phyloP scores from a whole-genome alignment of 495 filamentous ascomycete genomes.

The Penicillium bialowiezense region DNA sequence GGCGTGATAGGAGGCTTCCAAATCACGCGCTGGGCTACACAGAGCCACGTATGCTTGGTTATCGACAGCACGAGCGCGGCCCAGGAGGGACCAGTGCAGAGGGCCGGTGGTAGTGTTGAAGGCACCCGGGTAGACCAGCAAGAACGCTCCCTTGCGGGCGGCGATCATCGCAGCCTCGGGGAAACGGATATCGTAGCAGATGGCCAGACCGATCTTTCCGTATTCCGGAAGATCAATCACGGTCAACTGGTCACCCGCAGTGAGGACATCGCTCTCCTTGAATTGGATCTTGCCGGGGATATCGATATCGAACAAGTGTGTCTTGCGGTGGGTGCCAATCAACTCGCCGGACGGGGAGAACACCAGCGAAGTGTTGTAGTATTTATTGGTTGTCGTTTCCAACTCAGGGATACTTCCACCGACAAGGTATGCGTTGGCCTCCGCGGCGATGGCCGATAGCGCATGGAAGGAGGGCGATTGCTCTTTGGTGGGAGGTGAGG shows the following conservation, averaged over 20 bases:
- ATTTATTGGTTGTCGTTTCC: constrained; percentile 59
- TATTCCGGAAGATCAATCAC: constrained; percentile 82
- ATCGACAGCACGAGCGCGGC: constrained; percentile 81
- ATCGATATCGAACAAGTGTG: constrained; percentile 98
- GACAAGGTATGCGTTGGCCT: constrained; percentile 74
- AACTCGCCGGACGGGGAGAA: constrained; percentile 75
- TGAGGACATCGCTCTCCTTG: constrained; percentile 83
- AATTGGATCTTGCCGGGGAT: constrained; percentile 95
- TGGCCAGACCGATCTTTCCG: constrained; percentile 78
- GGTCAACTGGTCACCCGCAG: constrained; percentile 76
- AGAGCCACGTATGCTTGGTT: constrained; percentile 94
- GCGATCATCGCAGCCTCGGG: constrained; percentile 91
- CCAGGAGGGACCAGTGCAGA: constrained; percentile 85
- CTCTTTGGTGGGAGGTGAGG: constrained; percentile 66
- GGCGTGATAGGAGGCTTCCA: constrained; percentile 75
- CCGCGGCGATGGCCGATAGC: constrained; percentile 71
- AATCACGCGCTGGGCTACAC: constrained; percentile 86
- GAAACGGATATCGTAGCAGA: constrained; percentile 98
- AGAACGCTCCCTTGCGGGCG: constrained; percentile 76
- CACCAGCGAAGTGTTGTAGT: constrained; percentile 87
- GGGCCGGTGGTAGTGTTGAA: constrained; percentile 94
- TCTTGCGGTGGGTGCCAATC: constrained; percentile 86
- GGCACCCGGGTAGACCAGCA: constrained; percentile 87
- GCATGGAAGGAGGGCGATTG: constrained; percentile 82
- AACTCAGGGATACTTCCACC: constrained; percentile 93